Evolutionary conservation across 345 rosid species (phyloP), one percentile per base, ranked within the genome.

Genomic region (Dovyalis caffra): DNA sequence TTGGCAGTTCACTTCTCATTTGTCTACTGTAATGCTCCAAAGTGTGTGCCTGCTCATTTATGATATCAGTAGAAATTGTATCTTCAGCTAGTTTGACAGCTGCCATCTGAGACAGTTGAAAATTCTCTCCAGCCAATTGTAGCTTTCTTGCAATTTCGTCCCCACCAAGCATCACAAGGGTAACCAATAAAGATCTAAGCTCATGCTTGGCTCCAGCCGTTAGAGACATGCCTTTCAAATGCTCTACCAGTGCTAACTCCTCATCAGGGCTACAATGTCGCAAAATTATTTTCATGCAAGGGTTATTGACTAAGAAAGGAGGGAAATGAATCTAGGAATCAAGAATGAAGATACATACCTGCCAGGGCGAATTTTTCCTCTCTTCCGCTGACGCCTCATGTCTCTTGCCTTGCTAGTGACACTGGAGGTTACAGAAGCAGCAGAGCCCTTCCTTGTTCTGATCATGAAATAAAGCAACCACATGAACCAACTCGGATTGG

Each of bases 211-310:
- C 90, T 72, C 94, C 92, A 45, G 78, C 85, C 6, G 90, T 83
- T 69, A 88, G 84, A 61, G 87, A 86, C 97, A 93, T 90, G 77
- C 91, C 91, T 77, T 89, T 93, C 86, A 95, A 82, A 86, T 95
- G 99, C 57, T 95, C 98, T 56, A 93, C 97, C 53, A 95, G 86
- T 51, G 98, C 97, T 84, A 89, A 73, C 89, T 95, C 98, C 89
- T 95, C 99, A 15, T 89, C 99, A 25, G 98, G 90, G 67, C 99
- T 95, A 78, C 80, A 79, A 73, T 40, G 63, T 61, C 73, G 76
- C 20, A 49, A 56, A 64, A 77, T 35, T 51, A 69, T 70, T 35
- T 78, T 81, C 69, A 71, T 40, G n/a, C 65, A 63, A 72, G 69
- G 70, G 74, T 66, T 63, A 57, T 40, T 1, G 65, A 66, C 47